Evolutionary conservation across 208 protist species (phyloP).

Genomic region (Naegleria fowleri): DNA sequence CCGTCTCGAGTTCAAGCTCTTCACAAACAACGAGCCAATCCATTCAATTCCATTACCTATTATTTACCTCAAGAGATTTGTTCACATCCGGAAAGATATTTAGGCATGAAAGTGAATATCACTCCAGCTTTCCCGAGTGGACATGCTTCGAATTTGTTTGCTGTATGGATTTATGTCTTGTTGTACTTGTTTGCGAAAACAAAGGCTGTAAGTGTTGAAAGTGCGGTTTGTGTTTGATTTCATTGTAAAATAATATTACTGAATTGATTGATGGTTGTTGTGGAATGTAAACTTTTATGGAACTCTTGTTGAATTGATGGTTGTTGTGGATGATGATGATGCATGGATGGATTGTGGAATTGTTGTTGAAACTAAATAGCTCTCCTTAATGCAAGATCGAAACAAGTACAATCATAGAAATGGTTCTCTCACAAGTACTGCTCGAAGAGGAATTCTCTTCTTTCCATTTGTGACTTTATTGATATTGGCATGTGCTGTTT

Average conservation of each 20-base stretch:
- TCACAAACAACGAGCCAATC: not conserved
- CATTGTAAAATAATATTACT: too few species aligned
- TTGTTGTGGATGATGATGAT: too few species aligned
- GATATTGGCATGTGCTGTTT: not conserved
- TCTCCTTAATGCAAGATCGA: too few species aligned
- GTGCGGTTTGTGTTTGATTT: too few species aligned
- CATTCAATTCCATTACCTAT: not conserved
- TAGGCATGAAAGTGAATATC: not conserved
- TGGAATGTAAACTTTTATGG: too few species aligned
- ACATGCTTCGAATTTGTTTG: not conserved
- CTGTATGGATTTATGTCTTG: not conserved
- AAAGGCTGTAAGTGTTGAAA: not conserved
- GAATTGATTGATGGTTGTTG: too few species aligned
- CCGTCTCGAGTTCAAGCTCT: not conserved
- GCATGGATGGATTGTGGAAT: too few species aligned
- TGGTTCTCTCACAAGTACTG: not conserved
- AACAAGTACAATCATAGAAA: not conserved
- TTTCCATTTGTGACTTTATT: not conserved
- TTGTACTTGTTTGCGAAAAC: not conserved
- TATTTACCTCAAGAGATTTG: not conserved
- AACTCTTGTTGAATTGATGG: too few species aligned
- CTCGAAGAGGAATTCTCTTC: not conserved
- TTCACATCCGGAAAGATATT: not conserved
- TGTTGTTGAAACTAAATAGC: too few species aligned
- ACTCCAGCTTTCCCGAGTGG: not conserved